phyloP scores from a whole-genome alignment of 2,329 filamentous ascomycete genomes.

The Calonectria henricotiae region DNA sequence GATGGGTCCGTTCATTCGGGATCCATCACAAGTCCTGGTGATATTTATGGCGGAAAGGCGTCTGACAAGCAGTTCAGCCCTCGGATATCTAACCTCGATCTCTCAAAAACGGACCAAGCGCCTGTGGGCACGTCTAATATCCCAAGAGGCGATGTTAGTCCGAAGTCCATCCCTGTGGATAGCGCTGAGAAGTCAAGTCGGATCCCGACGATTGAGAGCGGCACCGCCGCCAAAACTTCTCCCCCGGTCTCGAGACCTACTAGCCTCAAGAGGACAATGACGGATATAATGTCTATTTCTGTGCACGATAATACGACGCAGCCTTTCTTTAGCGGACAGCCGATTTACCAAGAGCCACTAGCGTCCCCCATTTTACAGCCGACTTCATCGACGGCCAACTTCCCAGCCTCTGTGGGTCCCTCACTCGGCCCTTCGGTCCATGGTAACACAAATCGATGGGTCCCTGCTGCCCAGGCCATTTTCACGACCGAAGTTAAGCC shows the following conservation, averaged over 20 bases:
- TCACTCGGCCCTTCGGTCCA: constrained; percentile 77
- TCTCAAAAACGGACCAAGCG: constrained; percentile 57
- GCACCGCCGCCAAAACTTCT: constrained; percentile 68
- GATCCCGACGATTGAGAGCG: constrained; percentile 72
- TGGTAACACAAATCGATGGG: constrained; percentile 91
- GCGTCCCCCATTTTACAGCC: constrained; percentile 64
- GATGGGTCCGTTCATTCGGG: constrained; percentile 63
- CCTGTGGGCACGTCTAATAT: constrained; percentile 55
- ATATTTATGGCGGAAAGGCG: constrained; percentile 81
- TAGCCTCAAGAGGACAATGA: constrained; percentile 88
- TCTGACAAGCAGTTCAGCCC: constrained; percentile 87
- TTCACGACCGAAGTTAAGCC: constrained; percentile 94
- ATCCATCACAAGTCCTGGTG: constrained; percentile 86
- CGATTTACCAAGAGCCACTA: constrained; percentile 57
- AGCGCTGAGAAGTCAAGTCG: constrained; percentile 64
- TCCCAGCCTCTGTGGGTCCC: constrained; percentile 66
- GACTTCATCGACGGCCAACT: constrained; percentile 60
- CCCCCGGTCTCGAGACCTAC: constrained; percentile 74
- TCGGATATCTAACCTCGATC: constrained; percentile 68
- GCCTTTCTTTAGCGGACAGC: constrained; percentile 76
- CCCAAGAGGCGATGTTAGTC: constrained; percentile 42
- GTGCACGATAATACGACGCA: constrained; percentile 88
- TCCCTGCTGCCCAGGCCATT: constrained; percentile 93
- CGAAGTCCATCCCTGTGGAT: constrained; percentile 41
- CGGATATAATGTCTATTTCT: constrained; percentile 82